These are phyloP conservation scores for Postia placenta DNA, from an alignment of 768 basidiomycete species.

Conservation along the genomic window DNA sequence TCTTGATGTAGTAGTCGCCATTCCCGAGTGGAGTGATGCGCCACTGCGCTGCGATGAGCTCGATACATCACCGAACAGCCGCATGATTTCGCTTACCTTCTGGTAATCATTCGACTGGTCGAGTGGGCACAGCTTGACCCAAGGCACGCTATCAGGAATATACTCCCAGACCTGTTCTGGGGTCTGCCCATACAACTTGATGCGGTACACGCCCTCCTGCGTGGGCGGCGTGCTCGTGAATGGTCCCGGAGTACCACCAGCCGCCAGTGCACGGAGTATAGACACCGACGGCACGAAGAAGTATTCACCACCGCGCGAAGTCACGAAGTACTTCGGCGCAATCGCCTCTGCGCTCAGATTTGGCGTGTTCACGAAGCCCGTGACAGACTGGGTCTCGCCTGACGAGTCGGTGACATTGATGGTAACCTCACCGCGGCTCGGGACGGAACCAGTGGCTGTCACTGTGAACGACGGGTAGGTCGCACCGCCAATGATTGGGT, in stretches of 20 bases:
- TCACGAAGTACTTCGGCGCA: constrained; percentile 4
- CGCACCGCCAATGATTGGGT: too few relatives aligned
- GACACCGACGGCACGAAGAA: constrained; percentile 6
- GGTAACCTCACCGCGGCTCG: too few relatives aligned
- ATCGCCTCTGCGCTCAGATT: too few relatives aligned
- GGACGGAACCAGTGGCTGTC: too few relatives aligned
- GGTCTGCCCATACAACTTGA: not conserved
- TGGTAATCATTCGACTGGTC: not conserved
- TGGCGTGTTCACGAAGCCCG: too few relatives aligned
- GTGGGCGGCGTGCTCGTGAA: not conserved
- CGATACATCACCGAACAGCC: not conserved
- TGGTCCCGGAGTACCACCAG: too few relatives aligned
- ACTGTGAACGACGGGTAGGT: too few relatives aligned
- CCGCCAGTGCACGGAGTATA: not conserved
- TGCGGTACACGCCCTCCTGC: not conserved
- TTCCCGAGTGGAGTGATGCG: not conserved
- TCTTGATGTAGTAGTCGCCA: not conserved
- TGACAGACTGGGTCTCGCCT: too few relatives aligned
- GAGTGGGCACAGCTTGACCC: not conserved
- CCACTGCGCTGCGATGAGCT: not conserved
- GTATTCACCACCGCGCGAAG: constrained; percentile 3
- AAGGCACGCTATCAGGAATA: not conserved
- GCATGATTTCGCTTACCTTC: not conserved
- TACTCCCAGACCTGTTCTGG: not conserved
- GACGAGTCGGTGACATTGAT: too few relatives aligned